Conservation (phyloP, 768 basidiomycete species). For the Kwoniella newhampshirensis region DNA sequence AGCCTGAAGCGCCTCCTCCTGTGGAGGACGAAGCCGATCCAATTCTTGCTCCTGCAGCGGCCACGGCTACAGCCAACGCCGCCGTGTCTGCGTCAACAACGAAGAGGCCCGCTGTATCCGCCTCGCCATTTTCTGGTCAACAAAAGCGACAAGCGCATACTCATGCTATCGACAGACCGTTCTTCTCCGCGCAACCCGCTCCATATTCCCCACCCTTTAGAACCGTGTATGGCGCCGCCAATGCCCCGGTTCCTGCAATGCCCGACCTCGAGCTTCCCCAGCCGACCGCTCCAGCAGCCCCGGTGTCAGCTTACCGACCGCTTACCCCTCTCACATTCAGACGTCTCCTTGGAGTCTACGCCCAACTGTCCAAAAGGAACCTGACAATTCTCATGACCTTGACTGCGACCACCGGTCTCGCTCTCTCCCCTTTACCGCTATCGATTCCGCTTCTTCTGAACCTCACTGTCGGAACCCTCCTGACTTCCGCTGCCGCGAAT, state of each 20-base stretch:
- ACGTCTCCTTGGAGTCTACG: conserved; percentile 66
- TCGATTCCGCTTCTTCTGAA: conserved; percentile 79
- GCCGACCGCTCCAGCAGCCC: conserved; percentile 30
- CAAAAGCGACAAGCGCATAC: conserved; percentile 29
- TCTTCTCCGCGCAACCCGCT: conserved; percentile 33
- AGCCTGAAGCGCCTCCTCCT: conserved; percentile 17
- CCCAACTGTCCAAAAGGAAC: conserved; percentile 77
- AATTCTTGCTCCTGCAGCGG: not conserved
- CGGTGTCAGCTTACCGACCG: conserved; percentile 40
- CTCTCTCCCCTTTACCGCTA: conserved; percentile 82
- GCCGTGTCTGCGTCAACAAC: not conserved
- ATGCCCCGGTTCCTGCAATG: conserved; percentile 20
- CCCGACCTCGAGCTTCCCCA: conserved; percentile 39
- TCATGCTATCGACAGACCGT: conserved; percentile 31
- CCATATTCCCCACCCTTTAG: conserved; percentile 19
- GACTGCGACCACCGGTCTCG: conserved; percentile 87
- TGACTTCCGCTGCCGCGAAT: conserved; percentile 92
- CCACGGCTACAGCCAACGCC: not conserved
- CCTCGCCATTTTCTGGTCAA: conserved; percentile 15
- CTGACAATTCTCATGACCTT: conserved; percentile 81
- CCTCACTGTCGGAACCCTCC: conserved; percentile 81
- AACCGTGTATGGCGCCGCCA: conserved; percentile 37
- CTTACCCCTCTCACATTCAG: conserved; percentile 53
- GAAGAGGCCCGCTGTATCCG: conserved; percentile 7
- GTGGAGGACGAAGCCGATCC: conserved; percentile 7